Evolutionary conservation across 169 alveolate genomes (phyloP).

Genomic region (Pseudocohnilembus persalinus): DNA sequence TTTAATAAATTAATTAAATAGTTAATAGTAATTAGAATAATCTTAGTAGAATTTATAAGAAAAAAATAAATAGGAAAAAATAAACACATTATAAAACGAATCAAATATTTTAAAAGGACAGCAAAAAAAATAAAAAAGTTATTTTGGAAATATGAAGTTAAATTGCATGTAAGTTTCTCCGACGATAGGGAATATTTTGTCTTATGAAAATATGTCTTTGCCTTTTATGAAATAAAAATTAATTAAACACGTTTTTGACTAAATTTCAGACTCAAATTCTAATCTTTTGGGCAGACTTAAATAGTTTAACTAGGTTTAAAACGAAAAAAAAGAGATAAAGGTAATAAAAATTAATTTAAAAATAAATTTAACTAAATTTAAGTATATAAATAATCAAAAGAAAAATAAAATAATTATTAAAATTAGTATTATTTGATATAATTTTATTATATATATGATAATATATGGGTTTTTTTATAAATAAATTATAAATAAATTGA

Average conservation of each 20-base stretch:
- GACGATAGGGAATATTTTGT: constrained; percentile 16
- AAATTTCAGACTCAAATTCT: constrained; percentile 21
- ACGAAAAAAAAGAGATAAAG: constrained; percentile 13
- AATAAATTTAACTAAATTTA: background rate
- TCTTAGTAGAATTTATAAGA: background rate
- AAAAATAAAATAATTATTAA: background rate
- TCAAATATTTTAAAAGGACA: background rate
- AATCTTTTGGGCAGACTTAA: constrained; percentile 8
- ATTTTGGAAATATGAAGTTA: constrained; percentile 28
- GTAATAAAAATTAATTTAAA: background rate
- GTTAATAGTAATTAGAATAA: background rate
- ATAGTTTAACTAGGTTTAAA: background rate
- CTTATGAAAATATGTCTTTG: constrained; percentile 27
- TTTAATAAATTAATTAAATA: too few species aligned
- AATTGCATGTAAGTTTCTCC: constrained; percentile 46
- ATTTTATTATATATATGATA: too few species aligned
- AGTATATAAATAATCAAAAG: background rate
- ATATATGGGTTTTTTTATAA: too few species aligned
- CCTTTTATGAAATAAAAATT: constrained; percentile 38
- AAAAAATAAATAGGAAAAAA: constrained; percentile 7
- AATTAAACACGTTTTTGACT: constrained; percentile 40
- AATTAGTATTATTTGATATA: constrained; percentile 17
- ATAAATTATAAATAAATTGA: too few species aligned
- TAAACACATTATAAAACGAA: background rate
- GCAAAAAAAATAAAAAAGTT: constrained; percentile 6